Percentiles rank a stretch among this genome's conserved stretches.
Conservation (phyloP, 2,329 filamentous ascomycete genomes). For the Simplicillium sp. region DNA sequence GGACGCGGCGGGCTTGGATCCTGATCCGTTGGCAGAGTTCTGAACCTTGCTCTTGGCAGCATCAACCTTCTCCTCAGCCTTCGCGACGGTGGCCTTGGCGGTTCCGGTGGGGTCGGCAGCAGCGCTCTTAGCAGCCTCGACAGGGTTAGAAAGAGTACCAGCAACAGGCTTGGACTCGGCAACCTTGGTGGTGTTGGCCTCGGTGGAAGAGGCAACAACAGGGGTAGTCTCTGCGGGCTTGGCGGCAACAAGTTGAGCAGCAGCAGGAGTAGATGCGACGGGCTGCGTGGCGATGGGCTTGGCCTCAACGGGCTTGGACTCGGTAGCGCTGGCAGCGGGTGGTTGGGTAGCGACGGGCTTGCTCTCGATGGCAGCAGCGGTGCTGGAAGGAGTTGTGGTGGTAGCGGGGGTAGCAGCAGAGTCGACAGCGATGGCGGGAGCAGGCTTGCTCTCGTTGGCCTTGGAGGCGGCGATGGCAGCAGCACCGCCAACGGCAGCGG, state of each 20-base stretch:
- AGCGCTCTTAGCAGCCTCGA: too few relatives aligned
- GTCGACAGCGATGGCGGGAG: slow-evolving; percentile 4
- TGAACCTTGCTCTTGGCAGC: neutral
- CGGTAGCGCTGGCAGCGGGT: neutral
- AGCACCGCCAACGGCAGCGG: slow-evolving; percentile 9
- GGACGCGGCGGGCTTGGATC: slow-evolving; percentile 11
- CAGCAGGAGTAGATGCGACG: neutral
- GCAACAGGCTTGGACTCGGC: slow-evolving; percentile 3
- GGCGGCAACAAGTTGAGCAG: neutral
- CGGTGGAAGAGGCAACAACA: neutral
- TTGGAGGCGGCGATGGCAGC: slow-evolving; percentile 9
- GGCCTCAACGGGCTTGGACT: slow-evolving; percentile 2
- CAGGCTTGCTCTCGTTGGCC: slow-evolving; percentile 9
- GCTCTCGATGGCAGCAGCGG: neutral
- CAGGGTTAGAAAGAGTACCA: too few relatives aligned
- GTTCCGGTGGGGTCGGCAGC: slow-evolving; percentile 4
- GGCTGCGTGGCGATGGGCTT: neutral
- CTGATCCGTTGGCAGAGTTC: slow-evolving; percentile 12
- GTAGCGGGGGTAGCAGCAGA: neutral
- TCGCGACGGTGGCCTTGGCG: slow-evolving; percentile 4
- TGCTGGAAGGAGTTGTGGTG: neutral
- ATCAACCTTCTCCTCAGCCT: neutral
- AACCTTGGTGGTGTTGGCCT: neutral
- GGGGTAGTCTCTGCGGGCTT: neutral
- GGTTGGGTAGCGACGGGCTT: neutral